These are phyloP conservation scores for Arthrobotrys sphaeroides DNA, from an alignment of 2,329 filamentous ascomycete species.

Conservation along the genomic window DNA sequence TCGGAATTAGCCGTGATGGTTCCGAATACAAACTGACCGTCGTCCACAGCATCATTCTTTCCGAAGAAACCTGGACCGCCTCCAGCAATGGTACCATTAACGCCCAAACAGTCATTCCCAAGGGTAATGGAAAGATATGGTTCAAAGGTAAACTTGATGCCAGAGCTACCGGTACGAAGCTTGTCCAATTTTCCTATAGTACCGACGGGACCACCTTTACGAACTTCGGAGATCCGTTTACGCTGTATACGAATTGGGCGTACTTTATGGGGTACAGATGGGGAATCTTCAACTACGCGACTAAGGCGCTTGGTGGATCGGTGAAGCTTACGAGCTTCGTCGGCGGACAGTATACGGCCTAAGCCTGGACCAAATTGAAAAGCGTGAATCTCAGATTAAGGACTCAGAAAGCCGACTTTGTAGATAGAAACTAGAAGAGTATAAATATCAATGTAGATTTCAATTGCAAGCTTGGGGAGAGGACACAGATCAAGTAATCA, in stretches of 20 bases:
- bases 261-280: slow-evolving; percentile 66
- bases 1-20: slow-evolving; percentile 62
- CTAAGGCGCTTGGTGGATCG: slow-evolving; percentile 62
- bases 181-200: slow-evolving; percentile 63
- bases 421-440: too few species aligned
- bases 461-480: too few species aligned
- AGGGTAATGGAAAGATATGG: slow-evolving; percentile 59
- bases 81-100: slow-evolving; percentile 58
- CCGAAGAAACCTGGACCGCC: slow-evolving; percentile 59
- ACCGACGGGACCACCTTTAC: slow-evolving; percentile 62
- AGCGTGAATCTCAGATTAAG: too few species aligned
- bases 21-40: slow-evolving; percentile 23
- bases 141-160: slow-evolving; percentile 61
- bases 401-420: too few species aligned
- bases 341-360: slow-evolving; percentile 25
- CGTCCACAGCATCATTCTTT: slow-evolving; percentile 6
- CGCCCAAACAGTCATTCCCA: slow-evolving; percentile 53
- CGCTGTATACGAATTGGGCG: slow-evolving; percentile 63
- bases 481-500: not conserved
- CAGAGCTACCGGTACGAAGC: slow-evolving; percentile 58
- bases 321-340: slow-evolving; percentile 55
- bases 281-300: slow-evolving; percentile 66
- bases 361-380: not conserved
- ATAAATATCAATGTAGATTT: too few species aligned
- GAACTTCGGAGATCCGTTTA: slow-evolving; percentile 59